Evolutionary conservation across 495 filamentous ascomycete species (phyloP), one percentile per base, ranked within the genome.

Genomic region (Trichocladium antarcticum): DNA sequence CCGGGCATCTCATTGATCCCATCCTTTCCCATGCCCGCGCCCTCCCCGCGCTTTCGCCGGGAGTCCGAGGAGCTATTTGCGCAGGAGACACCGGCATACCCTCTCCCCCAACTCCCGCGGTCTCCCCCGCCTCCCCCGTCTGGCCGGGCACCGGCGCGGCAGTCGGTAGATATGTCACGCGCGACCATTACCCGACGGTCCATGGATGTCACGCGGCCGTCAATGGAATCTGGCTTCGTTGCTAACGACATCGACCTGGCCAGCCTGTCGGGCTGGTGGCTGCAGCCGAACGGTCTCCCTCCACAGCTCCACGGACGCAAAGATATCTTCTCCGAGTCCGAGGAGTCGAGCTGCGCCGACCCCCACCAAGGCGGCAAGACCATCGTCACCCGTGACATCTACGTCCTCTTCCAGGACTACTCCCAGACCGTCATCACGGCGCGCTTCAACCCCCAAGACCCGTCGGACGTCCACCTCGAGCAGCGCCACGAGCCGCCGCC

Each of bases 401-500:
- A 83, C 58, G 71, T 95, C 21, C 73, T 98, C 2, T 97, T 83
- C 70, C 82, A 87, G 49, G 92, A 98, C 66, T 97, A 97, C 64
- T 96, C 89, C 14, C 92, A 97, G 61, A 97, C 89, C 1, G 69
- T 95, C 51, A 77, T 97, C 57, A 85, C 81, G 0, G 85, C 81
- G 24, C 81, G 75, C 49, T 97, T 83, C 64, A 85, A 95, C 63
- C 69, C 80, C 2, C 73, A 80, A 37, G 81, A 95, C 57, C 77
- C 85, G 7, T 65, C 74, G 31, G 81, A 88, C 55, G 82, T 81
- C 9, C 66, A 71, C 2, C 62, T 96, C 8, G 86, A 93, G 53
- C 92, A 98, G 65, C 80, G 83, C 16, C 92, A 98, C 55, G 86
- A 97, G 56, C 67, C 76, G 1, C 89, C 92, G 7, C 89, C 92